These are phyloP conservation scores for Fraxinus anomala DNA, from an alignment of 257 asterid species.

Conservation along the genomic window DNA sequence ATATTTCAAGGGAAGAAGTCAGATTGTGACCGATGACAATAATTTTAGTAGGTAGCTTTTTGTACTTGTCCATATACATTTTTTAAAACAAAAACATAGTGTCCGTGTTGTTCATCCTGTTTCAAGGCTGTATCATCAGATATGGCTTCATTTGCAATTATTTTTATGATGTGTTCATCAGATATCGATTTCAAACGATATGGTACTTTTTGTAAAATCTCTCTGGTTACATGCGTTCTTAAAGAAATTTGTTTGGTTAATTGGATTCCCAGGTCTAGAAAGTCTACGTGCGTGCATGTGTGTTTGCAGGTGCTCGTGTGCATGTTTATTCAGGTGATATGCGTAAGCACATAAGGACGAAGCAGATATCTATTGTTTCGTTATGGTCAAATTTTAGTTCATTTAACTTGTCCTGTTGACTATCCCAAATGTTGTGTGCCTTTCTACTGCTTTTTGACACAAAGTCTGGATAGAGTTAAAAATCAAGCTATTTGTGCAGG, in stretches of 20 bases:
- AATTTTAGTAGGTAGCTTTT: conserved; percentile 44
- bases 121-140: conserved; percentile 20
- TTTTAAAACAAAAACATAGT: conserved; percentile 27
- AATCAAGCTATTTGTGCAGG: neutral
- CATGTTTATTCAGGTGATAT: neutral
- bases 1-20: conserved; percentile 22
- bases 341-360: neutral
- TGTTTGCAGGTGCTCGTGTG: neutral
- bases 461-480: neutral
- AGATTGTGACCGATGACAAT: conserved; percentile 24
- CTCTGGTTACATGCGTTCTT: neutral
- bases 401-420: neutral
- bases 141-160: conserved; percentile 3
- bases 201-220: neutral
- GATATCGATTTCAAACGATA: neutral
- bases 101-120: conserved; percentile 31
- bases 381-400: neutral
- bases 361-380: neutral
- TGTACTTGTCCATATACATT: conserved; percentile 36
- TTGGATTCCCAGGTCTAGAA: neutral
- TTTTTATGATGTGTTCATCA: neutral
- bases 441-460: neutral
- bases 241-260: neutral
- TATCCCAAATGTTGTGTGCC: neutral
- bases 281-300: neutral